These are phyloP conservation scores for Peterozyma toletana DNA, from an alignment of 805 yeast species.

Conservation along the genomic window DNA sequence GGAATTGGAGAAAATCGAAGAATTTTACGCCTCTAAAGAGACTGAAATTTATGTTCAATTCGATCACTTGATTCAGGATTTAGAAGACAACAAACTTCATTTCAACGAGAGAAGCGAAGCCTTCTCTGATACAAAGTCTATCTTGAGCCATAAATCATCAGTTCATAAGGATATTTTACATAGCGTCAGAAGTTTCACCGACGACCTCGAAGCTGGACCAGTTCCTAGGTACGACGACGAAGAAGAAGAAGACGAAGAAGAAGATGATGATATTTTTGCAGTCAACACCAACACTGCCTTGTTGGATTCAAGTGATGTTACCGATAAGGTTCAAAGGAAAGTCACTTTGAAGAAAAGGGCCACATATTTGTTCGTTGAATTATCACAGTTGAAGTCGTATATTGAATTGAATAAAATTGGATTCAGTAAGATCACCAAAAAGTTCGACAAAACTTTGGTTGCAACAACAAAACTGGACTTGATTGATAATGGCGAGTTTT, in stretches of 20 bases:
- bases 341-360: constrained; percentile 38
- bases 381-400: constrained; percentile 42
- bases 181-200: constrained; percentile 5
- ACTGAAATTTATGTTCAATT: constrained; percentile 35
- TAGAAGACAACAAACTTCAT: constrained; percentile 23
- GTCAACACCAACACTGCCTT: constrained; percentile 37
- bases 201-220: constrained; percentile 12
- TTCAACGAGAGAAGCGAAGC: constrained; percentile 15
- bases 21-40: constrained; percentile 42
- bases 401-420: constrained; percentile 47
- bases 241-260: constrained; percentile 29
- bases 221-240: constrained; percentile 29
- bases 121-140: constrained; percentile 15
- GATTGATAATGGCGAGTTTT: constrained; percentile 29
- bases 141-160: constrained; percentile 15
- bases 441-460: constrained; percentile 44
- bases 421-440: constrained; percentile 44
- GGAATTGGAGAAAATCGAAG: constrained; percentile 47
- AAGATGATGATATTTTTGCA: constrained; percentile 26
- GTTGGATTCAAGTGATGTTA: constrained; percentile 40
- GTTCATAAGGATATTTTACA: constrained; percentile 13
- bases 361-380: constrained; percentile 34
- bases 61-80: constrained; percentile 38
- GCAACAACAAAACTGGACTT: constrained; percentile 34
- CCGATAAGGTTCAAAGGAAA: constrained; percentile 40